Evolutionary conservation across 352 stramenopile genomes (phyloP).

Genomic region (Phytophthora tentaculata): DNA sequence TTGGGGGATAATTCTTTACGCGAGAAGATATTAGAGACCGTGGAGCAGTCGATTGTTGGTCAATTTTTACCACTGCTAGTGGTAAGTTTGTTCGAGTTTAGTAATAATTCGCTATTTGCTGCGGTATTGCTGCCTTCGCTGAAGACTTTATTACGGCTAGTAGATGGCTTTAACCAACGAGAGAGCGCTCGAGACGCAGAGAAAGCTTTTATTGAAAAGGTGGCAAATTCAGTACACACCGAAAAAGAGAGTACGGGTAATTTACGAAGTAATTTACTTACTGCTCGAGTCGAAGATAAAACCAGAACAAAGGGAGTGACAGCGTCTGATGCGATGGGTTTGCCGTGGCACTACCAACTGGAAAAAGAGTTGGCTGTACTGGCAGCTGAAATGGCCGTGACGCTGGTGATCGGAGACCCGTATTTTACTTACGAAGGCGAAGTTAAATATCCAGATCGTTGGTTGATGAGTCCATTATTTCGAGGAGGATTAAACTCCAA

Average conservation of each 20-base stretch:
- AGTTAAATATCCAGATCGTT: slow-evolving; percentile 20
- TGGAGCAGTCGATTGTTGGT: slow-evolving; percentile 58
- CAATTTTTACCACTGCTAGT: slow-evolving; percentile 60
- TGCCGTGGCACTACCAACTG: slow-evolving; percentile 65
- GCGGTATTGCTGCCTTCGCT: slow-evolving; percentile 48
- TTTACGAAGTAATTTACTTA: slow-evolving; percentile 23
- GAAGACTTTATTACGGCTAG: slow-evolving; percentile 48
- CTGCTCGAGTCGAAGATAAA: slow-evolving; percentile 16
- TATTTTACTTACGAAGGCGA: slow-evolving; percentile 25
- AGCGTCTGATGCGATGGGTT: slow-evolving; percentile 35
- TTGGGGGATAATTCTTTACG: slow-evolving; percentile 3
- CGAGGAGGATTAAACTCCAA: slow-evolving; percentile 32
- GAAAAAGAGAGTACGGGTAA: slow-evolving; percentile 18
- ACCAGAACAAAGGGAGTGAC: slow-evolving; percentile 1
- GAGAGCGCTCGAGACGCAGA: slow-evolving; percentile 23
- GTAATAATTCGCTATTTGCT: slow-evolving; percentile 59
- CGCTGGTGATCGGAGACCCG: slow-evolving; percentile 51
- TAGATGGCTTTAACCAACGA: slow-evolving; percentile 57
- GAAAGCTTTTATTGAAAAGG: slow-evolving; percentile 36
- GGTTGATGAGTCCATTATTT: slow-evolving; percentile 40
- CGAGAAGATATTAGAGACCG: slow-evolving; percentile 21
- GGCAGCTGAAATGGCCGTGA: slow-evolving; percentile 58
- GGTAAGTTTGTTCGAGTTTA: slow-evolving; percentile 68
- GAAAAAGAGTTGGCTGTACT: slow-evolving; percentile 74
- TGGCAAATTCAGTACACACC: slow-evolving; percentile 11